Evolutionary conservation across 2,329 filamentous ascomycete species (phyloP).

Genomic region (Claviceps arundinis): DNA sequence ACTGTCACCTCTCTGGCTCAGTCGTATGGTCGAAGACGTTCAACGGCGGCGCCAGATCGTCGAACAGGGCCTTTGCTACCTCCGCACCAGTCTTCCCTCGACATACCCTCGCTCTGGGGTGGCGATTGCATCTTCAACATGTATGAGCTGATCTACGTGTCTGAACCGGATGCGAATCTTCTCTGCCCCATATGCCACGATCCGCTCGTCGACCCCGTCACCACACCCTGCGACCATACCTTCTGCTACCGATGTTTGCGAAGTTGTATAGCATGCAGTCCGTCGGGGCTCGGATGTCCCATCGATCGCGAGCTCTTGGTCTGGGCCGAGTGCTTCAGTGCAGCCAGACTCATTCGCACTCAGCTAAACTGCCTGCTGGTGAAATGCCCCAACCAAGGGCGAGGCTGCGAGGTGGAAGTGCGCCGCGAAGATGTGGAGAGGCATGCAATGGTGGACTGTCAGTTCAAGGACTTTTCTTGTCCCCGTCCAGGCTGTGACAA

Average conservation of each 20-base stretch:
- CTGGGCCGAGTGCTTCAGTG: constrained; percentile 27
- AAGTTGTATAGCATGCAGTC: constrained; percentile 26
- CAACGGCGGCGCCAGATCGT: constrained; percentile 14
- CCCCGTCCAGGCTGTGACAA: constrained; percentile 38
- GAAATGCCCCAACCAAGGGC: constrained; percentile 39
- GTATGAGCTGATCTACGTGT: constrained; percentile 30
- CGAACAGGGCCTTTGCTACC: constrained; percentile 21
- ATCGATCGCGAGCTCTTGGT: constrained; percentile 38
- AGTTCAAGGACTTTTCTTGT: constrained; percentile 42
- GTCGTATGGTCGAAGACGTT: constrained; percentile 8
- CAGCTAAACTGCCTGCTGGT: constrained; percentile 48
- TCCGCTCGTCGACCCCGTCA: constrained; percentile 45
- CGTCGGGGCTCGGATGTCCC: constrained; percentile 35
- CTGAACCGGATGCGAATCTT: constrained; percentile 31
- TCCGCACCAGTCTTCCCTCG: constrained; percentile 25
- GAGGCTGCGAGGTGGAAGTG: constrained; percentile 37
- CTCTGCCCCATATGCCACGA: constrained; percentile 46
- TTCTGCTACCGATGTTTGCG: constrained; percentile 48
- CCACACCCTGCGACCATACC: constrained; percentile 50
- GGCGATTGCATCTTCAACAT: constrained; percentile 30
- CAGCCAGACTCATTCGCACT: constrained; percentile 38
- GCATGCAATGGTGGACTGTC: constrained; percentile 44
- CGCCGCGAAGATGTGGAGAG: constrained; percentile 40
- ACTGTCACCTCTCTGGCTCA: constrained; percentile 2
- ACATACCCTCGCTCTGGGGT: constrained; percentile 24